phyloP scores from a whole-genome alignment of 345 rosid species.

The Trapa incisa region DNA sequence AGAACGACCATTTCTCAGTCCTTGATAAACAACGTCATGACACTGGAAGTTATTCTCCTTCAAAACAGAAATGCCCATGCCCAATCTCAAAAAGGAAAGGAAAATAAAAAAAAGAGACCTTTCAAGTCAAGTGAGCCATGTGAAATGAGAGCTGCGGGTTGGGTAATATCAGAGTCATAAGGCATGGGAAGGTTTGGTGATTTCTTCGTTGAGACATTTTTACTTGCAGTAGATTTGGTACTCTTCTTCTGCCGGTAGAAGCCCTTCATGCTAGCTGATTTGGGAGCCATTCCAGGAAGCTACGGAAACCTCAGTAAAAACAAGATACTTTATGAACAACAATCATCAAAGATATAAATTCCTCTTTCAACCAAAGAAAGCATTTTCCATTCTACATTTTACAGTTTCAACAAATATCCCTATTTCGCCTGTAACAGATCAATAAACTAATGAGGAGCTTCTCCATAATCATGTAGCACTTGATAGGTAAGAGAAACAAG shows the following conservation, averaged over 20 bases:
- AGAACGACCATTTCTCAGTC: not conserved
- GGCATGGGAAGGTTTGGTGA: conserved; percentile 12
- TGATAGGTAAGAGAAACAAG: not conserved
- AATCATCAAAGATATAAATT: not conserved
- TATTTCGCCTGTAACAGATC: not conserved
- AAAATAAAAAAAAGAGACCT: conserved; percentile 17
- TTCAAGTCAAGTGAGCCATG: conserved; percentile 41
- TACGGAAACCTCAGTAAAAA: not conserved
- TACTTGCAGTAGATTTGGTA: conserved; percentile 11
- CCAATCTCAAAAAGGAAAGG: not conserved
- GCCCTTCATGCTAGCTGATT: conserved; percentile 41
- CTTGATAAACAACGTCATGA: not conserved
- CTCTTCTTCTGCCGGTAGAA: conserved; percentile 53
- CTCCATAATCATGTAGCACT: not conserved
- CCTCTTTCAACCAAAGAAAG: not conserved
- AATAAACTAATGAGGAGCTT: not conserved
- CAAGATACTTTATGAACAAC: not conserved
- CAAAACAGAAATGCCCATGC: not conserved
- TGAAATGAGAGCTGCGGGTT: no score
- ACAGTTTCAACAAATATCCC: not conserved
- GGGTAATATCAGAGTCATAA: no score
- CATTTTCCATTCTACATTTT: not conserved
- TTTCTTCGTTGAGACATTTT: conserved; percentile 21
- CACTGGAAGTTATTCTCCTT: not conserved
- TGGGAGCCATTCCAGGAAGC: conserved; percentile 28